Base-by-base conservation (phyloP, 2,329 filamentous ascomycete species). In the Neopestalotiopsis sp. region DNA sequence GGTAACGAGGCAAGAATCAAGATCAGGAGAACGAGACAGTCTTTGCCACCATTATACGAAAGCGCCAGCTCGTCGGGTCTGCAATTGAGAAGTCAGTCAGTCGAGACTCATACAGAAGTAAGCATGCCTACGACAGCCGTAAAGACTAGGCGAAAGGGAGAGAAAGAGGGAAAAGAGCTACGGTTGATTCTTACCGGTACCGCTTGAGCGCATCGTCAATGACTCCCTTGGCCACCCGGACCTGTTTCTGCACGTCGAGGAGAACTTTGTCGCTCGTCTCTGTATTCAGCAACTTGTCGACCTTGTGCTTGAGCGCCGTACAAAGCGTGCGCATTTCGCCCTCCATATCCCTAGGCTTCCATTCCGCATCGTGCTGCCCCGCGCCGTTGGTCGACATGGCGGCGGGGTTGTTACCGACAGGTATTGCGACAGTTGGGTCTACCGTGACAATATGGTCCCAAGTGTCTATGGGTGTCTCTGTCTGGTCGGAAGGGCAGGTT, bases 31-130 rank as follows among this genome's bases (percentile, higher is more conserved):
- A 98, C 95, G 20, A 98, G 91, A 76, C 95, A 98, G 85, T 98
- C 96, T 81, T 99, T 99, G 70, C 96, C 96, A 77, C 96, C 96
- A 76, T 99, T 99, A 83, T 98, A 99, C 68, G 95, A 97, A 72
- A 98, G 86, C 4, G 95, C 94, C 70, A 98, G 87, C 78, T 97
- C 88, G 69, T 91, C 86, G 71, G 92, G 88, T 69, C 93, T 96
- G 75, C 70, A 24, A 62, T 38, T 59, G 59, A 56, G 40, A 45
- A 62, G n/a, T 12, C 9, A 6, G 12, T 30, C 24, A 59, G 24
- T 12, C 12, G 3, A 34, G 24, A 7, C 13, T 24, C 14, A 14
- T 13, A 17, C 12, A 62, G 32, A 9, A 62, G 34, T 13, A 38
- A 10, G 56, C 64, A 38, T n/a, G 30, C 14, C 59, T 49, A 6